These are phyloP conservation scores for Fusarium papillatum DNA, from an alignment of 2,329 filamentous ascomycete genomes.

Conservation along the genomic window DNA sequence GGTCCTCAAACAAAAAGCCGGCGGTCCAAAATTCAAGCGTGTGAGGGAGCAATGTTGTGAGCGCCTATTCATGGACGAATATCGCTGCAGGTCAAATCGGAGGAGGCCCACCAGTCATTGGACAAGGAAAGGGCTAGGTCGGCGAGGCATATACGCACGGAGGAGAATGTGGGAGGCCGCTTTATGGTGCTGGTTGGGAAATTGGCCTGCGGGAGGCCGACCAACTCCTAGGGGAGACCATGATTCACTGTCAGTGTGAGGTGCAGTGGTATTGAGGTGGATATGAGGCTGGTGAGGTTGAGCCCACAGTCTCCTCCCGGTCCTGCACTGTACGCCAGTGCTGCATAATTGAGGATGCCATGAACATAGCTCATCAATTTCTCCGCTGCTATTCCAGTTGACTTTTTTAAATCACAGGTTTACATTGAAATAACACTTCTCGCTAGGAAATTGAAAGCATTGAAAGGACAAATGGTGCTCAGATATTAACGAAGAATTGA, in stretches of 20 bases:
- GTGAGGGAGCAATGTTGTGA: not conserved
- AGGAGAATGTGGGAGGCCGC: not conserved
- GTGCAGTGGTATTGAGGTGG: not conserved
- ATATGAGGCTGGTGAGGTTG: not conserved
- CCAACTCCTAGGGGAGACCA: not conserved
- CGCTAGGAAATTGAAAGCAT: rapidly evolving
- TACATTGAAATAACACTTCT: not conserved
- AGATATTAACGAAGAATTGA: not conserved
- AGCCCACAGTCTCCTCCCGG: not conserved
- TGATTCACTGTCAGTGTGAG: conserved; percentile 25
- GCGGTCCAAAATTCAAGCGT: not conserved
- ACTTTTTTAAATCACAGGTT: not conserved
- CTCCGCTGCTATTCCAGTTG: not conserved
- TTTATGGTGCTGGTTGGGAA: not conserved
- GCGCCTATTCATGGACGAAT: not conserved
- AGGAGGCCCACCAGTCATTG: conserved; percentile 12
- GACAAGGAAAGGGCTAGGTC: not conserved
- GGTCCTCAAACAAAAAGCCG: not conserved
- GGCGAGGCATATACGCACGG: conserved; percentile 1
- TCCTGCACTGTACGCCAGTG: not conserved
- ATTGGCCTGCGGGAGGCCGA: conserved; percentile 2
- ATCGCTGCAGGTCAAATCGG: conserved; percentile 4
- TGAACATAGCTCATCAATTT: not conserved
- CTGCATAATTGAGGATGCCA: not conserved
- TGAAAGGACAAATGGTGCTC: not conserved